Percentiles rank a stretch among this genome's conserved stretches.
phyloP scores from a whole-genome alignment of 225 moss, liverwort and hornwort genomes.

The Bryoerythrophyllum caledonicum region DNA sequence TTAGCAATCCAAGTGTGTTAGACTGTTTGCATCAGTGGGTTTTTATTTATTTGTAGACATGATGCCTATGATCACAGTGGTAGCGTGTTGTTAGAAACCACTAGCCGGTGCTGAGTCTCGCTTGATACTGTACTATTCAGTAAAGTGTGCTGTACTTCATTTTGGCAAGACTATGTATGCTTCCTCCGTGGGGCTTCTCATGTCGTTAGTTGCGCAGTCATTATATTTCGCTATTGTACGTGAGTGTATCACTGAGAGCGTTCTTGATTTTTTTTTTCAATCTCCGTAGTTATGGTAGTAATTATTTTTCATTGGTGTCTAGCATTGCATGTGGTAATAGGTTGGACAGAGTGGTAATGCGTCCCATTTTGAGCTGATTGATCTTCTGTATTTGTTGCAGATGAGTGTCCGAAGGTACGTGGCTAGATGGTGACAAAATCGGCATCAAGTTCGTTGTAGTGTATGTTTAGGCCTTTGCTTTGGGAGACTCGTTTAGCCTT shows the following conservation, averaged over 20 bases:
- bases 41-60: neutral
- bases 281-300: too few relatives aligned
- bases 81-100: neutral
- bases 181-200: neutral
- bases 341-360: neutral
- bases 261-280: neutral
- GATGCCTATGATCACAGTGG: neutral
- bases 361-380: constrained; percentile 1
- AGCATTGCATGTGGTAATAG: neutral
- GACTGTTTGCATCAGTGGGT: neutral
- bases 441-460: constrained; percentile 15
- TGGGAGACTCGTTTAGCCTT: neutral
- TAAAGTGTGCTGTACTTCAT: neutral
- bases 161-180: neutral
- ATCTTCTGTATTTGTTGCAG: constrained; percentile 24
- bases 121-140: neutral
- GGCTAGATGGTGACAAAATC: constrained; percentile 5
- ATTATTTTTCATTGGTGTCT: neutral
- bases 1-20: neutral
- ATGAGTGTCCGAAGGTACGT: constrained; percentile 23
- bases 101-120: neutral
- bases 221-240: neutral
- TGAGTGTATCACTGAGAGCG: neutral
- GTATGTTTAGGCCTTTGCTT: constrained; percentile 2
- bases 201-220: neutral